phyloP scores from a whole-genome alignment of 2,329 filamentous ascomycete genomes.

The Aspergillus pseudoviridinutans region DNA sequence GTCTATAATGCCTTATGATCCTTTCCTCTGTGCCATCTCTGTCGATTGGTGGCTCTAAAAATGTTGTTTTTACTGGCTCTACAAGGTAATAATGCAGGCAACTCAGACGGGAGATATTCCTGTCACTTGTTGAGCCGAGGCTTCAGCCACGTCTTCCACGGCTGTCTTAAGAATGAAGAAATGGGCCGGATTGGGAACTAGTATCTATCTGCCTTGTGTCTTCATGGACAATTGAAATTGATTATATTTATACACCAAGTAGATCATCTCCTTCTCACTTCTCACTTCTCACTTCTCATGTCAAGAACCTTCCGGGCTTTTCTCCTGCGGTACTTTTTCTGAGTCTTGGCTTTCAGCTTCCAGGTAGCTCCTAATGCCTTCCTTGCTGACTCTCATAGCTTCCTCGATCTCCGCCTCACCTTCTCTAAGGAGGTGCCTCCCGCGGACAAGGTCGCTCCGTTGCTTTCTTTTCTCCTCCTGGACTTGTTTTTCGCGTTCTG shows the following conservation, averaged over 20 bases:
- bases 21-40: conserved; percentile 6
- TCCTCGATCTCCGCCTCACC: conserved; percentile 43
- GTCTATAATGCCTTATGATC: conserved; percentile 13
- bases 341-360: conserved; percentile 21
- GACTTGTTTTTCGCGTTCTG: conserved; percentile 41
- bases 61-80: background rate
- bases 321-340: conserved; percentile 5
- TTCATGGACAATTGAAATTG: background rate
- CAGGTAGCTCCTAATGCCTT: conserved; percentile 40
- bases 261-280: background rate
- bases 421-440: conserved; percentile 41
- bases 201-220: background rate
- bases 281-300: background rate
- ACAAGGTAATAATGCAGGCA: background rate
- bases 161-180: background rate
- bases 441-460: conserved; percentile 36
- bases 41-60: background rate
- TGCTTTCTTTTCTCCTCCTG: conserved; percentile 42
- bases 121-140: background rate
- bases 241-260: background rate
- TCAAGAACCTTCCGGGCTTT: conserved; percentile 2
- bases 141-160: background rate
- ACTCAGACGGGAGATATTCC: background rate
- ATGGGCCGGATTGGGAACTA: background rate
- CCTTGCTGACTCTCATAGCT: conserved; percentile 41